Conservation (phyloP, 2,329 filamentous ascomycete species). For the Microsporum audouinii region DNA sequence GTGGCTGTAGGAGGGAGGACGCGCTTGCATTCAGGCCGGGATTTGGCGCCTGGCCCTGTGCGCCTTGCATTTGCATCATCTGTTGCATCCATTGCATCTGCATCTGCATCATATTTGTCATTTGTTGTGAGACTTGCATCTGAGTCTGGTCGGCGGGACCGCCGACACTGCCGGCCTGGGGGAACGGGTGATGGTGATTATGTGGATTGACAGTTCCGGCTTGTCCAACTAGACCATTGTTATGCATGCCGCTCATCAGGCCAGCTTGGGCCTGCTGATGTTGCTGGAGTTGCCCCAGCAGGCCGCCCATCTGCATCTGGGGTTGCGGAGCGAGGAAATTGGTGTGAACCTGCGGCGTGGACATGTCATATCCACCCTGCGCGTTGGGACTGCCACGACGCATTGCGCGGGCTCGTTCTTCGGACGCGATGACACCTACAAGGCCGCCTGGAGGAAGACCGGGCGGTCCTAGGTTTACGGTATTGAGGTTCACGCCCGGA, state of each 20-base stretch:
- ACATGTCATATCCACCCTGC: conserved; percentile 29
- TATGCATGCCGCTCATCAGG: neutral
- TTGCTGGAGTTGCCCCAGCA: neutral
- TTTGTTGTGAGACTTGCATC: conserved; percentile 69
- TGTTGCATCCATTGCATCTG: conserved; percentile 87
- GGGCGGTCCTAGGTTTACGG: conserved; percentile 21
- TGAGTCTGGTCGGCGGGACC: conserved; percentile 55
- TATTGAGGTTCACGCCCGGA: conserved; percentile 26
- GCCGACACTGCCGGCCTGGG: neutral
- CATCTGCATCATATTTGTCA: conserved; percentile 83
- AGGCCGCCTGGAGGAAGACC: conserved; percentile 59
- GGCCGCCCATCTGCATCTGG: conserved; percentile 1
- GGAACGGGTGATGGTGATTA: neutral
- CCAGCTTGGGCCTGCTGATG: neutral
- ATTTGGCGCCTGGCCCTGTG: conserved; percentile 21
- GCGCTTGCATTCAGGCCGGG: conserved; percentile 22
- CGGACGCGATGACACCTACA: conserved; percentile 75
- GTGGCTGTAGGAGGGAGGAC: conserved; percentile 16
- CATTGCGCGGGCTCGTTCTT: conserved; percentile 68
- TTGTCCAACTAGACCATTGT: neutral
- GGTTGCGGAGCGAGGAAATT: neutral
- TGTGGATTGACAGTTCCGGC: neutral
- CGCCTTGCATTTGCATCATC: conserved; percentile 52
- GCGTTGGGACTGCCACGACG: conserved; percentile 66
- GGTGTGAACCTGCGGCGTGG: conserved; percentile 7